Conservation (phyloP, 2,329 filamentous ascomycete species). For the Hymenoscyphus infarciens region DNA sequence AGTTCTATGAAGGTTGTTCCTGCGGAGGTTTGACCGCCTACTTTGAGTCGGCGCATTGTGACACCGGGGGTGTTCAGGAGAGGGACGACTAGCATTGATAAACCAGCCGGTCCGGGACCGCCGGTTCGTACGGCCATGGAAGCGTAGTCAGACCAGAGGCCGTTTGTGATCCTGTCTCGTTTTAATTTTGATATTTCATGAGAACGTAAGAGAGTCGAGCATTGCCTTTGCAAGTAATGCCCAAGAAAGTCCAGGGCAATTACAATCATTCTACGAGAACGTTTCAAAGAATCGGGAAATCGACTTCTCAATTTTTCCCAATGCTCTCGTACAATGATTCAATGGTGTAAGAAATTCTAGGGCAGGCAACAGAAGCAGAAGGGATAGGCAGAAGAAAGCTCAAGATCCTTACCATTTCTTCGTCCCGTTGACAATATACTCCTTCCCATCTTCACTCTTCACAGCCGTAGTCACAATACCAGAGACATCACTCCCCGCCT, state of each 20-base stretch:
- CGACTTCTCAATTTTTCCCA: neutral
- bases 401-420: constrained; percentile 62
- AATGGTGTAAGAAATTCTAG: neutral
- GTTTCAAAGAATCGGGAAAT: no score
- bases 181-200: neutral
- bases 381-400: neutral
- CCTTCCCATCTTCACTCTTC: constrained; percentile 58
- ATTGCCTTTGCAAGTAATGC: no score
- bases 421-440: constrained; percentile 68
- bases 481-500: constrained; percentile 70
- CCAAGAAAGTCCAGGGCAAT: no score
- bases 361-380: no score
- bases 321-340: no score
- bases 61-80: constrained; percentile 66
- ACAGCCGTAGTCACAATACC: constrained; percentile 66
- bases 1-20: constrained; percentile 75
- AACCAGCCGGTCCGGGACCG: constrained; percentile 54
- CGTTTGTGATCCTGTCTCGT: constrained; percentile 61
- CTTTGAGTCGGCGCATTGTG: constrained; percentile 63
- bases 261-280: neutral
- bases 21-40: constrained; percentile 59
- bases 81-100: constrained; percentile 67
- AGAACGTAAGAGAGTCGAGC: no score
- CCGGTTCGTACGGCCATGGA: constrained; percentile 73
- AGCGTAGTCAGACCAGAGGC: constrained; percentile 64